Percentiles rank a stretch among this genome's conserved stretches.
Conservation (phyloP, 1,284 basidiomycete genomes). For the Leccinum insolens region DNA sequence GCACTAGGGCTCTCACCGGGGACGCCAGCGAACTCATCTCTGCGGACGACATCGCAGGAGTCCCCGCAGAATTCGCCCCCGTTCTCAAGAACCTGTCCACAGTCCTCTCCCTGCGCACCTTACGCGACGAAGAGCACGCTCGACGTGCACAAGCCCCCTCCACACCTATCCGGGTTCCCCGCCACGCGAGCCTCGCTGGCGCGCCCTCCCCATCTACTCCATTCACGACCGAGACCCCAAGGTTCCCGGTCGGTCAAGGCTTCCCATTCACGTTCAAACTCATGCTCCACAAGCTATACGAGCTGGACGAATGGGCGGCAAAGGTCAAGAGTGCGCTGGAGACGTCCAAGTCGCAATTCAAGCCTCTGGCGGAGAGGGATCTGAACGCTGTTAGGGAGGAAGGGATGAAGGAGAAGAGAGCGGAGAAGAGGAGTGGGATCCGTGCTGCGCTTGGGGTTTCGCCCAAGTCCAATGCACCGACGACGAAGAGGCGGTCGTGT, state of each 20-base stretch:
- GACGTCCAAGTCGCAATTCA: slow-evolving; percentile 55
- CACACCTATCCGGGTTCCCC: slow-evolving; percentile 14
- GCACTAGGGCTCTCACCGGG: slow-evolving; percentile 30
- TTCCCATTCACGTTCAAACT: slow-evolving; percentile 67
- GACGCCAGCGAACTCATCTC: slow-evolving; percentile 21
- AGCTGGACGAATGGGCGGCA: slow-evolving; percentile 58
- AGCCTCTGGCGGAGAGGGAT: slow-evolving; percentile 47
- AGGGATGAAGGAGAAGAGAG: slow-evolving; percentile 27
- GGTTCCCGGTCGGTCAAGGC: slow-evolving; percentile 46
- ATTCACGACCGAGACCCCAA: slow-evolving; percentile 26
- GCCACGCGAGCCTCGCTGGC: slow-evolving; percentile 36
- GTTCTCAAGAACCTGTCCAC: slow-evolving; percentile 46
- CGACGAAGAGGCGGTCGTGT: slow-evolving; percentile 5
- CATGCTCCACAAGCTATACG: slow-evolving; percentile 66
- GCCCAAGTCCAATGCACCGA: slow-evolving; percentile 16
- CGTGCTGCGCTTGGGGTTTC: slow-evolving; percentile 29
- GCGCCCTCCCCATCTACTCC: background rate
- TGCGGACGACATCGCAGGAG: slow-evolving; percentile 36
- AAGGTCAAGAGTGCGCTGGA: slow-evolving; percentile 59
- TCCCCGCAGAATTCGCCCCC: slow-evolving; percentile 49
- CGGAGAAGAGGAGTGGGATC: slow-evolving; percentile 28
- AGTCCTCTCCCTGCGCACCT: slow-evolving; percentile 39
- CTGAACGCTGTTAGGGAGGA: slow-evolving; percentile 22
- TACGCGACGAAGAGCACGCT: slow-evolving; percentile 18
- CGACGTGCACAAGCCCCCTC: slow-evolving; percentile 18